phyloP scores from a whole-genome alignment of 305 asterid species.

The Withania somnifera region DNA sequence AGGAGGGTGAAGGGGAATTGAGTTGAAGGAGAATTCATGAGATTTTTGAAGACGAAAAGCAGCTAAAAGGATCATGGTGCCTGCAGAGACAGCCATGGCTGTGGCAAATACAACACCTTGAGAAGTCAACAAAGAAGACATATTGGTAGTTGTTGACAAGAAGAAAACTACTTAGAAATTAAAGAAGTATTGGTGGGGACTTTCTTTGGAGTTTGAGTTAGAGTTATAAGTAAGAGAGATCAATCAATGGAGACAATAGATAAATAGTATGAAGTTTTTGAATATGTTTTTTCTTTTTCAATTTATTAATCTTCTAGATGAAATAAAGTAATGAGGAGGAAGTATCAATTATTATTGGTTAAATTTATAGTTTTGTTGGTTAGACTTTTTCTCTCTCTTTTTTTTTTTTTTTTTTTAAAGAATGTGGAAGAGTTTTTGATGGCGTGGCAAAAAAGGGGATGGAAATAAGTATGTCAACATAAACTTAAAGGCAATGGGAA shows the following conservation, averaged over 20 bases:
- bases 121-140: constrained; percentile 37
- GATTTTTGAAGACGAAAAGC: constrained; percentile 23
- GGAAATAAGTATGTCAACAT: not conserved
- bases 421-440: not conserved
- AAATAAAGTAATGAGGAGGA: not conserved
- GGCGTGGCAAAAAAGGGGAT: not conserved
- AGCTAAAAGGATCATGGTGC: constrained; percentile 61
- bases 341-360: not conserved
- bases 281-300: too few relatives aligned
- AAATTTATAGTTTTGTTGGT: not conserved
- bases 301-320: not conserved
- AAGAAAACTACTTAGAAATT: not conserved
- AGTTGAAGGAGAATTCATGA: constrained; percentile 5
- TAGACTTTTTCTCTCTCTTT: not conserved
- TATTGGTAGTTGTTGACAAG: too few relatives aligned
- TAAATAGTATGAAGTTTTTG: not conserved
- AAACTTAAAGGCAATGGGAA: not conserved
- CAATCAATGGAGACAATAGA: not conserved
- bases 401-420: not conserved
- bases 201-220: not conserved
- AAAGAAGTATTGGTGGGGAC: not conserved
- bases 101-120: constrained; percentile 65
- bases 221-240: not conserved
- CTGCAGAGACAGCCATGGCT: constrained; percentile 77
- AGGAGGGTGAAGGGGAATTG: constrained; percentile 10